Conservation (phyloP, 768 basidiomycete species). For the Rhizopogon vesiculosus region DNA sequence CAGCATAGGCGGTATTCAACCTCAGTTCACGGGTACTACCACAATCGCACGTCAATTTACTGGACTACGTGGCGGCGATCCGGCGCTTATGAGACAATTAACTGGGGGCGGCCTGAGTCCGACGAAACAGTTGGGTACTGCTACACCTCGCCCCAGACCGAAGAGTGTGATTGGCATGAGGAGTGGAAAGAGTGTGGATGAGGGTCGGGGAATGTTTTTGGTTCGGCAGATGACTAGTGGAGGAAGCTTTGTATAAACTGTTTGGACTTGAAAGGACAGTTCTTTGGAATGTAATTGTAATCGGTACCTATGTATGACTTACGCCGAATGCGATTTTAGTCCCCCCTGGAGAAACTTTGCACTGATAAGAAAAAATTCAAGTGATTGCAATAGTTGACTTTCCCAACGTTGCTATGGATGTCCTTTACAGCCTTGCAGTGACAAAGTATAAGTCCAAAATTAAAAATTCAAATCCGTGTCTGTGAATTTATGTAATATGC, state of each 20-base stretch:
- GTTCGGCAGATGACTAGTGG: constrained; percentile 77
- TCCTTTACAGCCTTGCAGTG: too few species aligned
- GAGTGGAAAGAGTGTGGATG: constrained; percentile 56
- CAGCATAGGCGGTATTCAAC: constrained; percentile 28
- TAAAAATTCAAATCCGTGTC: too few species aligned
- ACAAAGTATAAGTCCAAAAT: too few species aligned
- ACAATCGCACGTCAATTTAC: constrained; percentile 77
- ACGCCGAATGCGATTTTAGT: too few species aligned
- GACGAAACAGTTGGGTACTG: constrained; percentile 58
- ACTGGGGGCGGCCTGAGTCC: constrained; percentile 69
- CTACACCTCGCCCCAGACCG: constrained; percentile 51
- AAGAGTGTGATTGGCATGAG: constrained; percentile 77
- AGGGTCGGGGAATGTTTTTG: constrained; percentile 66
- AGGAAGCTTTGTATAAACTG: constrained; percentile 20
- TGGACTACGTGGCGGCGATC: constrained; percentile 42
- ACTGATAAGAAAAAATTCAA: too few species aligned
- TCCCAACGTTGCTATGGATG: too few species aligned
- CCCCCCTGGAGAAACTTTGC: too few species aligned
- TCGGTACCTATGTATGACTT: not conserved
- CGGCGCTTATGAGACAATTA: constrained; percentile 44
- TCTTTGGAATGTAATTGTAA: not conserved
- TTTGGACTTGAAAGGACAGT: not conserved
- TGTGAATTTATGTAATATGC: too few species aligned
- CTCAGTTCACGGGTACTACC: constrained; percentile 68
- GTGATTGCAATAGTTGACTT: too few species aligned